Evolutionary conservation across 768 basidiomycete species (phyloP).

Genomic region (Macrolepiota dolichaula): DNA sequence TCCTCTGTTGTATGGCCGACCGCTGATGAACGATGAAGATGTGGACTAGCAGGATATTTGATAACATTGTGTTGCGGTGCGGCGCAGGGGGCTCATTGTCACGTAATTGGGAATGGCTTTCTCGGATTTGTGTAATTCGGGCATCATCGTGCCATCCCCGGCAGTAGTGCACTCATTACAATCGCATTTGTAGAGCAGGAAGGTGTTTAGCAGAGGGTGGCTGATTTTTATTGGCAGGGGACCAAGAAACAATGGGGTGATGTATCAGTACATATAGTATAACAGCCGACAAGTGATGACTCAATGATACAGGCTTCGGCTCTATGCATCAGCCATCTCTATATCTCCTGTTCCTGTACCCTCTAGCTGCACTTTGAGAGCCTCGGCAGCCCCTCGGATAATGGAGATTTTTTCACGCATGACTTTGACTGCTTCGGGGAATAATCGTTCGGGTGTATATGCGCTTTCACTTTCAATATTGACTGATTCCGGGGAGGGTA

Average conservation of each 20-base stretch:
- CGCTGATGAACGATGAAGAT: no score
- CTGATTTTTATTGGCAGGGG: no score
- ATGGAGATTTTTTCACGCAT: conserved; percentile 76
- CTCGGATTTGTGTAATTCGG: no score
- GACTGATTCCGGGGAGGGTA: conserved; percentile 39
- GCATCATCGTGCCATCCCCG: no score
- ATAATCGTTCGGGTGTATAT: conserved; percentile 78
- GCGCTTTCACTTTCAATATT: conserved; percentile 89
- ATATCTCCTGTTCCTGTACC: conserved; percentile 38
- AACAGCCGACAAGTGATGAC: not conserved
- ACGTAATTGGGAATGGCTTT: no score
- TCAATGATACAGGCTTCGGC: not conserved
- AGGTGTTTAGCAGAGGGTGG: no score
- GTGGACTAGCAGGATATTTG: no score
- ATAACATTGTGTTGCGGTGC: no score
- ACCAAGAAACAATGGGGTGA: not conserved
- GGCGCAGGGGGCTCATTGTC: no score
- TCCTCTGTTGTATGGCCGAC: no score
- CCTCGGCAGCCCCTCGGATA: conserved; percentile 57
- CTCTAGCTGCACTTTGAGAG: conserved; percentile 41
- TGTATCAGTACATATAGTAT: not conserved
- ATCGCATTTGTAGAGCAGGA: no score
- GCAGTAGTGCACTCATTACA: no score
- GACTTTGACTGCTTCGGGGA: conserved; percentile 76
- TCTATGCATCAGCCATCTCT: conserved; percentile 46